These are phyloP conservation scores for Suillus subalutaceus DNA, from an alignment of 768 basidiomycete species.

Conservation along the genomic window DNA sequence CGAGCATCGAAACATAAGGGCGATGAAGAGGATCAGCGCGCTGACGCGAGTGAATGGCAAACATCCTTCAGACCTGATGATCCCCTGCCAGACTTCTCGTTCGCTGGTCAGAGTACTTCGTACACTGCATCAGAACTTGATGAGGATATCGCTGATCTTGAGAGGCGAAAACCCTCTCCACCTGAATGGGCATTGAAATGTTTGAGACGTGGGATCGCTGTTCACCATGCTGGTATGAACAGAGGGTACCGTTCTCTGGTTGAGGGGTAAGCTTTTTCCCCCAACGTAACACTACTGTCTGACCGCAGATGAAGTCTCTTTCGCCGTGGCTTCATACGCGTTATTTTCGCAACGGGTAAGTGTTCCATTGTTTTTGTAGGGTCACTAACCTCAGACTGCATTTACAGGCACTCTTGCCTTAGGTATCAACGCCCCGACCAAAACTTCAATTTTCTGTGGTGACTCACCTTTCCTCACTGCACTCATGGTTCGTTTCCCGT, in stretches of 20 bases:
- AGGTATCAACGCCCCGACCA: conserved; percentile 76
- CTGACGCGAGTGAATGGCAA: conserved; percentile 46
- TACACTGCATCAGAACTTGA: conserved; percentile 53
- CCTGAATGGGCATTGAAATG: conserved; percentile 50
- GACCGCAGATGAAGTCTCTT: conserved; percentile 47
- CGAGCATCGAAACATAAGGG: conserved; percentile 43
- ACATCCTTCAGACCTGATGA: conserved; percentile 58
- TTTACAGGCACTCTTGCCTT: conserved; percentile 63
- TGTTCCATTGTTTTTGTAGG: background rate
- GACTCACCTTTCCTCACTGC: conserved; percentile 65
- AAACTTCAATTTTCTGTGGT: conserved; percentile 63
- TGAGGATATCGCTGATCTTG: conserved; percentile 46
- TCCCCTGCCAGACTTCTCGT: conserved; percentile 62
- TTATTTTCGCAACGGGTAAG: conserved; percentile 67
- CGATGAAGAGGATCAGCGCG: conserved; percentile 28
- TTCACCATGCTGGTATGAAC: conserved; percentile 75
- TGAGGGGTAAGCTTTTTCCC: conserved; percentile 45
- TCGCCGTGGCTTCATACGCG: conserved; percentile 61
- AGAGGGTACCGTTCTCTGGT: conserved; percentile 59
- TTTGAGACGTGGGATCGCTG: conserved; percentile 61
- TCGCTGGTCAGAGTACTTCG: conserved; percentile 46
- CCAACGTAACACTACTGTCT: conserved; percentile 8
- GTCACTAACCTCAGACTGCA: conserved; percentile 7
- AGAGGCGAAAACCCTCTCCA: conserved; percentile 31
- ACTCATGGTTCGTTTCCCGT: conserved; percentile 48